phyloP scores from a whole-genome alignment of 176 grass and related monocot genomes.

The maize (Zea mays) region DNA sequence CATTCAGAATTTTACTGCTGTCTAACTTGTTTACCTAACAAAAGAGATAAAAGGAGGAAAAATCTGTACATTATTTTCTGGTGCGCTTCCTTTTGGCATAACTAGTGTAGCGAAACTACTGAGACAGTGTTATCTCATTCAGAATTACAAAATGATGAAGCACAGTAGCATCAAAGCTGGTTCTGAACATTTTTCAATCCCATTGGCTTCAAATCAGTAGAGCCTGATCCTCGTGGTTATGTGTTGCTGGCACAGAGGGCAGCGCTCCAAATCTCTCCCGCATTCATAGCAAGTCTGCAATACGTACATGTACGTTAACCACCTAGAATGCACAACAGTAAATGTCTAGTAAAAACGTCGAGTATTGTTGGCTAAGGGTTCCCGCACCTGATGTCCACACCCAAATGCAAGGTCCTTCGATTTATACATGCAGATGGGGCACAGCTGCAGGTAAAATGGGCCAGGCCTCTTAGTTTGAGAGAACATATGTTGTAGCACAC shows the following conservation, averaged over 20 bases:
- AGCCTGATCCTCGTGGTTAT: slow-evolving; percentile 92
- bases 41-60: background rate
- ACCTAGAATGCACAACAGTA: background rate
- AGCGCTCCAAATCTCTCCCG: slow-evolving; percentile 61
- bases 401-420: slow-evolving; percentile 94
- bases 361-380: slow-evolving; percentile 13
- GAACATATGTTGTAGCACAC: background rate
- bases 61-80: slow-evolving; percentile 42
- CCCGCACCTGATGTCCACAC: slow-evolving; percentile 88
- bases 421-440: slow-evolving; percentile 90
- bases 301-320: slow-evolving; percentile 15
- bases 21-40: slow-evolving; percentile 31
- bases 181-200: slow-evolving; percentile 18
- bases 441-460: slow-evolving; percentile 50
- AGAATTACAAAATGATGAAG: slow-evolving; percentile 21
- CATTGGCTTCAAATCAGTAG: slow-evolving; percentile 55
- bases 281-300: slow-evolving; percentile 89
- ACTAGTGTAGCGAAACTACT: background rate
- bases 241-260: slow-evolving; percentile 75
- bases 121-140: slow-evolving; percentile 1
- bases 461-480: slow-evolving; percentile 24
- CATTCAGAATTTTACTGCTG: background rate
- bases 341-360: background rate
- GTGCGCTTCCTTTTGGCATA: background rate
- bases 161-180: background rate